Evolutionary conservation across 192 early-diverging fungal genomes (phyloP).

Genomic region (Umbelopsis vinacea): DNA sequence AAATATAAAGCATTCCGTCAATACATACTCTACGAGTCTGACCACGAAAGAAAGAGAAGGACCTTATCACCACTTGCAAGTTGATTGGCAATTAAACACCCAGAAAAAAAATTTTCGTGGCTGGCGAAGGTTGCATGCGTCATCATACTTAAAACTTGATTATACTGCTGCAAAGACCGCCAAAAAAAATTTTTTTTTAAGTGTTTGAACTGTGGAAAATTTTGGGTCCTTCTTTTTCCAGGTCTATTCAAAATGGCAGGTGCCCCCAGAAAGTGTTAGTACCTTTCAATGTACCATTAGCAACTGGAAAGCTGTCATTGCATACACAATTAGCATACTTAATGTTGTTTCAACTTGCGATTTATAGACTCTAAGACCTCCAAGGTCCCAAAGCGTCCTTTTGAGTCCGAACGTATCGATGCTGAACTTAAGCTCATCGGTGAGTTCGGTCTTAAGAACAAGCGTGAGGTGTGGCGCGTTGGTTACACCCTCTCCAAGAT

Average conservation of each 20-base stretch:
- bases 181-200: conserved; percentile 17
- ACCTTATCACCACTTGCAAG: background rate
- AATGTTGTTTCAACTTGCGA: background rate
- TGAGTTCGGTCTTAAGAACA: conserved; percentile 98
- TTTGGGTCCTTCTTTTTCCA: conserved; percentile 21
- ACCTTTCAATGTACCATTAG: background rate
- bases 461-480: conserved; percentile 99
- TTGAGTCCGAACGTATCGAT: conserved; percentile 96
- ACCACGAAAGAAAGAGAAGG: conserved; percentile 23
- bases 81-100: conserved; percentile 15
- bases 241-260: conserved; percentile 27
- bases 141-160: conserved; percentile 7
- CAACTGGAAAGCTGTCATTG: background rate
- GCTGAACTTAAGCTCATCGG: conserved; percentile 93
- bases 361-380: conserved; percentile 65
- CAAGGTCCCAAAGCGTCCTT: conserved; percentile 97
- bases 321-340: background rate
- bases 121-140: background rate
- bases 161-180: background rate
- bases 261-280: conserved; percentile 30
- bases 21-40: conserved; percentile 24
- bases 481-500: conserved; percentile 98
- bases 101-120: conserved; percentile 12
- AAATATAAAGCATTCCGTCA: conserved; percentile 1
- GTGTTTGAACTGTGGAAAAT: background rate